Evolutionary conservation across 176 grass and related monocot species (phyloP).

Genomic region (Bromus sterilis): DNA sequence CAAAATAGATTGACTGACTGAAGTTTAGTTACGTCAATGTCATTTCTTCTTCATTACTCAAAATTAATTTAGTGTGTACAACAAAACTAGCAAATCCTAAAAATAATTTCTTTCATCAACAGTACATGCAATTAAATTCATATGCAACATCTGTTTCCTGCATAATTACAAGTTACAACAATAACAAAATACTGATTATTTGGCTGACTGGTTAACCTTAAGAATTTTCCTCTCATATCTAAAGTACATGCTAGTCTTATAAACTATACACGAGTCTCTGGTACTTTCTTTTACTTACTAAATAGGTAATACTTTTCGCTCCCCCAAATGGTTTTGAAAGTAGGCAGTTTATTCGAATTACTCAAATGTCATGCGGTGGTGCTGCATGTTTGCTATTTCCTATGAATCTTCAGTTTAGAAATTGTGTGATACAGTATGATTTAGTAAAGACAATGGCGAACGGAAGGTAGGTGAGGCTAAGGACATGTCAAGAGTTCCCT

Average conservation of each 20-base stretch:
- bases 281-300: neutral
- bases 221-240: neutral
- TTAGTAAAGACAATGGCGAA: neutral
- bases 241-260: neutral
- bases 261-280: neutral
- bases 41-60: neutral
- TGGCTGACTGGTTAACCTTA: neutral
- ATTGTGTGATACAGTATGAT: neutral
- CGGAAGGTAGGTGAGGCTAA: neutral
- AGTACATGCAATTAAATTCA: neutral
- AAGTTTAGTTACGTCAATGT: neutral
- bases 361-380: neutral
- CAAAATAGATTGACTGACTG: neutral
- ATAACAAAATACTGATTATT: neutral
- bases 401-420: neutral
- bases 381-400: neutral
- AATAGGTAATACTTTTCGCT: neutral
- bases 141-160: neutral
- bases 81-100: neutral
- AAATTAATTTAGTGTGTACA: neutral
- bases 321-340: neutral
- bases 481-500: neutral
- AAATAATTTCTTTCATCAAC: neutral
- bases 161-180: neutral
- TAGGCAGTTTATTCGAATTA: neutral